A percentile compares a stretch with the other conserved stretches of the same genome.
Evolutionary conservation across 75 land plant species (phyloP).

Genomic region (Ceratopteris richardii): DNA sequence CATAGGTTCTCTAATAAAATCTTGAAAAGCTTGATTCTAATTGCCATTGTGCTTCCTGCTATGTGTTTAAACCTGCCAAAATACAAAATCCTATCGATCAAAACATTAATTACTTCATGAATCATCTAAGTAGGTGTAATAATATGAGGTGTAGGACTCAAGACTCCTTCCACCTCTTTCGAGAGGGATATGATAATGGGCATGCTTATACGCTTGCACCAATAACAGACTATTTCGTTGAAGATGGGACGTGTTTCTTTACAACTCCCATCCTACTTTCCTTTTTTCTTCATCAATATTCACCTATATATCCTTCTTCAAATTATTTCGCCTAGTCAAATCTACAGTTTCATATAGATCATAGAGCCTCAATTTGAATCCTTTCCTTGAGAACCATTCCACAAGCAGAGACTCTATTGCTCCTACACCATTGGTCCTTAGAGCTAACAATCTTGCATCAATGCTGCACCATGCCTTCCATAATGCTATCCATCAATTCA

Average conservation of each 20-base stretch:
- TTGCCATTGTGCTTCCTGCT: constrained; percentile 20
- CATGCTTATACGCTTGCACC: constrained; percentile 33
- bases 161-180: constrained; percentile 40
- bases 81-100: constrained; percentile 32
- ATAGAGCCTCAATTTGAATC: too few species aligned
- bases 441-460: too few species aligned
- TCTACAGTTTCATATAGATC: too few species aligned
- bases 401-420: too few species aligned
- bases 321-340: too few species aligned
- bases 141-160: constrained; percentile 32
- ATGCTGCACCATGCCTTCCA: too few species aligned
- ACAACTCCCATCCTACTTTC: too few species aligned
- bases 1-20: constrained; percentile 16
- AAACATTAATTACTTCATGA: constrained; percentile 28
- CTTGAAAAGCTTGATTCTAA: constrained; percentile 27
- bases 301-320: too few species aligned
- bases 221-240: constrained; percentile 34
- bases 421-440: too few species aligned
- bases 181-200: constrained; percentile 44
- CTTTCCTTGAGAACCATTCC: too few species aligned
- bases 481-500: too few species aligned
- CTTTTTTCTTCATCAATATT: too few species aligned
- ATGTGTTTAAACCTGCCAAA: constrained; percentile 38
- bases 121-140: constrained; percentile 46
- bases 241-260: constrained; percentile 33